phyloP scores from a whole-genome alignment of 2,329 filamentous ascomycete species.

The Fonsecaea nubica region DNA sequence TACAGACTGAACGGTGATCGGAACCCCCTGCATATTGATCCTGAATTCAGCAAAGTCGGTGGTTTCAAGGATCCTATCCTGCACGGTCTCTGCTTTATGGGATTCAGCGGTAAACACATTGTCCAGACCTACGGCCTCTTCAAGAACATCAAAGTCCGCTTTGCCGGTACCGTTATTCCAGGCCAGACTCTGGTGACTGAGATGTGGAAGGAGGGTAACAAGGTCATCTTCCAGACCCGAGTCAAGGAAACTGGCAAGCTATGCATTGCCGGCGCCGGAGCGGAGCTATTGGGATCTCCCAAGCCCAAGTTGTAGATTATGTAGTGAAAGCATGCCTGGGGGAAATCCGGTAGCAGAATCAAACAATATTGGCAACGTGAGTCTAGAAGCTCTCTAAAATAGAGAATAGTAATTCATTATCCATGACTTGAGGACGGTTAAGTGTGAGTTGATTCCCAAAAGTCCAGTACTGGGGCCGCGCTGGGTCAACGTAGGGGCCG shows the following conservation, averaged over 20 bases:
- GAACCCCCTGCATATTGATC: conserved; percentile 96
- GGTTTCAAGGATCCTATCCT: conserved; percentile 95
- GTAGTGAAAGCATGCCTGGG: conserved; percentile 7
- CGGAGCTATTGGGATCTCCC: conserved; percentile 62
- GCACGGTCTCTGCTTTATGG: conserved; percentile 92
- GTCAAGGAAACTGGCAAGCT: conserved; percentile 93
- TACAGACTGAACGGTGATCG: conserved; percentile 94
- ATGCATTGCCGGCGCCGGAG: conserved; percentile 80
- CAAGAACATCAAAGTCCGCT: conserved; percentile 92
- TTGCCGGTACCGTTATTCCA: conserved; percentile 80
- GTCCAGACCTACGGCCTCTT: conserved; percentile 81
- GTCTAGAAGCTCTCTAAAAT: not conserved
- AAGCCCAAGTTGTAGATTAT: conserved; percentile 35
- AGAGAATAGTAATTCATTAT: not conserved
- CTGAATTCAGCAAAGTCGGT: conserved; percentile 89
- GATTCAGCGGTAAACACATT: conserved; percentile 87
- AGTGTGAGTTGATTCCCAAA: not conserved
- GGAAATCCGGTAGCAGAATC: conserved; percentile 18
- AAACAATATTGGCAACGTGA: not conserved
- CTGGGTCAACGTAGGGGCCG: not conserved
- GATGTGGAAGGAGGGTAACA: conserved; percentile 88
- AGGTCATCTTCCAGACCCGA: conserved; percentile 82
- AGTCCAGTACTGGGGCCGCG: not conserved
- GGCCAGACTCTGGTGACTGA: conserved; percentile 84
- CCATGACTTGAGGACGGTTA: not conserved